These are phyloP conservation scores for Penicillium taxi DNA, from an alignment of 495 filamentous ascomycete species.

Conservation along the genomic window DNA sequence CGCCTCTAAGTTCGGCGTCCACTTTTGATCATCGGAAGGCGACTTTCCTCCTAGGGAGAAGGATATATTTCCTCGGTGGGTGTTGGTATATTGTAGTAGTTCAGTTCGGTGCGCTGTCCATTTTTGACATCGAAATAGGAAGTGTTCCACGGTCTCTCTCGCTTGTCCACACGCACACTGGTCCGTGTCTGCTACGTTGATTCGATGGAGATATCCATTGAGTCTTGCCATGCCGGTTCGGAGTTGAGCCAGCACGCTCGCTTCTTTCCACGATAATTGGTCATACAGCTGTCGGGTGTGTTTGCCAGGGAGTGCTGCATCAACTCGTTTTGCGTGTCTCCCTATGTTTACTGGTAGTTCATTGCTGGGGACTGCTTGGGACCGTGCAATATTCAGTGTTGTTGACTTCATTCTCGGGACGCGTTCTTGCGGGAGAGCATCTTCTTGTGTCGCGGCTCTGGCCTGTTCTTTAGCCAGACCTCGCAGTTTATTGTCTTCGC, in stretches of 20 bases:
- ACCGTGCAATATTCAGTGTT: conserved; percentile 1
- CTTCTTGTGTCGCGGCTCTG: conserved; percentile 9
- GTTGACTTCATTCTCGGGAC: conserved; percentile 6
- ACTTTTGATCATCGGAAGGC: conserved; percentile 23
- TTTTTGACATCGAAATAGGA: conserved; percentile 26
- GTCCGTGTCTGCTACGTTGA: conserved; percentile 17
- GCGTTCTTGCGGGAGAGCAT: conserved; percentile 6
- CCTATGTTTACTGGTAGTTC: conserved; percentile 8
- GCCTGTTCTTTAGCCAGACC: conserved; percentile 20
- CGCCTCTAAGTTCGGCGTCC: conserved; percentile 25
- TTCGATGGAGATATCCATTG: conserved; percentile 26
- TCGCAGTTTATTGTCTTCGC: conserved; percentile 14
- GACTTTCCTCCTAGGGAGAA: conserved; percentile 25
- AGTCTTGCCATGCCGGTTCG: conserved; percentile 29
- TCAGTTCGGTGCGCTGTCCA: conserved; percentile 23
- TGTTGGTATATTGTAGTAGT: conserved; percentile 26
- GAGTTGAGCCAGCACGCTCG: conserved; percentile 25
- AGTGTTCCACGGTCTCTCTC: conserved; percentile 29
- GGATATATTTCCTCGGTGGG: conserved; percentile 26
- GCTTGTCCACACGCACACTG: conserved; percentile 24
- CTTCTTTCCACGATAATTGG: conserved; percentile 25
- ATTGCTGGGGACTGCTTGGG: conserved; percentile 6
- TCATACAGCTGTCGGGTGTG: conserved; percentile 12
- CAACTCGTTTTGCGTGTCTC: conserved; percentile 22
- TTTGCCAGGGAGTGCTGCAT: conserved; percentile 24